Evolutionary conservation across 495 filamentous ascomycete species (phyloP).

Genomic region (Tuber aestivum): DNA sequence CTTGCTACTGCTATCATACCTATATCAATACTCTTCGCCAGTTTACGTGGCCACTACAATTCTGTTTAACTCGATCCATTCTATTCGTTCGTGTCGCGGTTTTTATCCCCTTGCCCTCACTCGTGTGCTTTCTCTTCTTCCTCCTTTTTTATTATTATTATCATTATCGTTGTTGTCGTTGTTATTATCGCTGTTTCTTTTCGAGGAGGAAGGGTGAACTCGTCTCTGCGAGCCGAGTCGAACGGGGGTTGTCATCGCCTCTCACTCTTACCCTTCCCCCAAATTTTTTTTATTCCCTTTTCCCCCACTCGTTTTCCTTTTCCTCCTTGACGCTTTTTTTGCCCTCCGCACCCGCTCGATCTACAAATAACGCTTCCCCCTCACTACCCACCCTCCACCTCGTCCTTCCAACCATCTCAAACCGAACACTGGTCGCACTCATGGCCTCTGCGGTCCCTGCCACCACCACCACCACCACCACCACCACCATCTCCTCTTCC

Average conservation of each 20-base stretch:
- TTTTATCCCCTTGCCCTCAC: not conserved
- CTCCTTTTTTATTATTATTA: not conserved
- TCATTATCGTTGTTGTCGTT: not conserved
- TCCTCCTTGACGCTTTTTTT: not conserved
- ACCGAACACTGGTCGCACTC: not conserved
- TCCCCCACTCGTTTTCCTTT: not conserved
- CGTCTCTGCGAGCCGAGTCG: not conserved
- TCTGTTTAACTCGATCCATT: not conserved
- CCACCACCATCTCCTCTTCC: not conserved
- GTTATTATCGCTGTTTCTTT: not conserved
- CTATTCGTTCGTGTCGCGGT: not conserved
- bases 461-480: not conserved
- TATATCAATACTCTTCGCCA: not conserved
- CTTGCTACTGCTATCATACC: not conserved
- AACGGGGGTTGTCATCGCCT: slow-evolving; percentile 1
- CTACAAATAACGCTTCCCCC: not conserved
- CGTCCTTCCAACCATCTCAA: slow-evolving; percentile 4
- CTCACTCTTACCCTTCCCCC: slow-evolving; percentile 1
- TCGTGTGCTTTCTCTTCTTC: not conserved
- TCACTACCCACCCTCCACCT: slow-evolving; percentile 8
- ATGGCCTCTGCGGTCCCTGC: not conserved
- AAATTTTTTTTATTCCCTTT: not conserved
- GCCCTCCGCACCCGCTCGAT: not conserved
- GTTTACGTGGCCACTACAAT: slow-evolving; percentile 4
- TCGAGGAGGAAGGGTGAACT: not conserved